Base-by-base conservation (phyloP, 805 yeast species). In the Candida suzukii region DNA sequence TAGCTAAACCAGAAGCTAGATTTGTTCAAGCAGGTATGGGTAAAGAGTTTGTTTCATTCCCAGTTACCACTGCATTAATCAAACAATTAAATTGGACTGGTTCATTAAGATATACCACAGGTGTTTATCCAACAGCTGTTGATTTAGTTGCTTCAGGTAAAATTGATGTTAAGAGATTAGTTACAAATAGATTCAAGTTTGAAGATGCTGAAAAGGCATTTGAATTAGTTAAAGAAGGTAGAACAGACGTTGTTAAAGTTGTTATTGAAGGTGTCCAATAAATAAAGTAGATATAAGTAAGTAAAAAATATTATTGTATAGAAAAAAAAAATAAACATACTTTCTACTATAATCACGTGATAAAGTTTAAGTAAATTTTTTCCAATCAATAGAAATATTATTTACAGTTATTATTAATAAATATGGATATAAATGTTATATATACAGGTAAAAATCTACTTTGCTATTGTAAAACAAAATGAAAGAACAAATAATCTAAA, bases 121-220 rank as follows among this genome's bases (percentile, higher is more conserved):
- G 83, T 42, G 90, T 82, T 61, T 84, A 81, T 65, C 64, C 66
- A 48, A 78, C 77, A 22, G 74, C 88, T 2, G 82, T 83, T 26
- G 71, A 70, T 32, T 67, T 84, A 46, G 64, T 83, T 40, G 74
- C 78, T 11, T 57, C 68, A 24, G 84, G 83, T 40, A 68, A 68
- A 47, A 71, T 84, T 41, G 72, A 80, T 49, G 83, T 77, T 43
- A 78, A 74, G 54, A 62, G 66, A 40, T 65, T 84, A 52, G 76
- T 84, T 50, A 78, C 90, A 18, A 83, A 82, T 53, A 71, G 80
- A 49, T 80, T 71, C 66, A 58, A 69, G 39, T 84, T 82, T 57
- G 70, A 72, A 27, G 78, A 84, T 41, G 87, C 90, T 19, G 72
- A 73, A 46, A 70, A 73, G 46, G 93, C 91, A 7, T 84, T 79